These are phyloP conservation scores for Calonectria ilicicola DNA, from an alignment of 2,329 filamentous ascomycete genomes.

Conservation along the genomic window DNA sequence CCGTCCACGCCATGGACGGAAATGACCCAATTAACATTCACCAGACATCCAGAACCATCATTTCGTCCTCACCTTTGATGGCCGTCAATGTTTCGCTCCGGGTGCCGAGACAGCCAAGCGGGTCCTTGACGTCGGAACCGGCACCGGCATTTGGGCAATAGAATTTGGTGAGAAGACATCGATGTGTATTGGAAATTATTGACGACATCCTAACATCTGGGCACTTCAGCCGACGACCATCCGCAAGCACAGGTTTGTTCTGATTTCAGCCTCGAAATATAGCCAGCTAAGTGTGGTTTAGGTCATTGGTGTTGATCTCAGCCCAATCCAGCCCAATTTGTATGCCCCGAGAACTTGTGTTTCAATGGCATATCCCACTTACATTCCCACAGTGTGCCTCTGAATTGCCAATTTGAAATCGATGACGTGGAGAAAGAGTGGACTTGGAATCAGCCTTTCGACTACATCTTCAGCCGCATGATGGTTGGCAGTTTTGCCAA, in stretches of 20 bases:
- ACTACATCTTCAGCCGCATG: conserved; percentile 31
- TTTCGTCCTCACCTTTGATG: conserved; percentile 24
- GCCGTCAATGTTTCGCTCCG: conserved; percentile 15
- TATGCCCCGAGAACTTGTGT: accelerated
- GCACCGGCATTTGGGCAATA: conserved; percentile 30
- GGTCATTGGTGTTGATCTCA: conserved; percentile 28
- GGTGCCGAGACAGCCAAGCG: conserved; percentile 19
- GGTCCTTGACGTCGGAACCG: conserved; percentile 28
- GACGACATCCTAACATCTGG: not conserved
- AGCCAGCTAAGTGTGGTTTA: not conserved
- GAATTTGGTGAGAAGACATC: conserved; percentile 23
- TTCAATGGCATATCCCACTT: not conserved
- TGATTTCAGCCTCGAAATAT: accelerated
- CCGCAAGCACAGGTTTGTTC: conserved; percentile 24
- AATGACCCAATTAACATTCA: not conserved
- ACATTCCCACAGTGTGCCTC: not conserved
- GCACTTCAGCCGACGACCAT: conserved; percentile 25
- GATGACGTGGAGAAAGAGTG: conserved; percentile 29
- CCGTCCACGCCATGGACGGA: accelerated
- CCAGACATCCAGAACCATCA: conserved; percentile 32
- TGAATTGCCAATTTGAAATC: conserved; percentile 23
- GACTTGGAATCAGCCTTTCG: conserved; percentile 25
- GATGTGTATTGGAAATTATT: not conserved
- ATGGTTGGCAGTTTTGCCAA: conserved; percentile 32
- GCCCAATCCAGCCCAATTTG: conserved; percentile 28